Percentiles rank a stretch among this genome's conserved stretches.
Evolutionary conservation across 345 rosid genomes (phyloP).

Genomic region (Corymbia maculata): DNA sequence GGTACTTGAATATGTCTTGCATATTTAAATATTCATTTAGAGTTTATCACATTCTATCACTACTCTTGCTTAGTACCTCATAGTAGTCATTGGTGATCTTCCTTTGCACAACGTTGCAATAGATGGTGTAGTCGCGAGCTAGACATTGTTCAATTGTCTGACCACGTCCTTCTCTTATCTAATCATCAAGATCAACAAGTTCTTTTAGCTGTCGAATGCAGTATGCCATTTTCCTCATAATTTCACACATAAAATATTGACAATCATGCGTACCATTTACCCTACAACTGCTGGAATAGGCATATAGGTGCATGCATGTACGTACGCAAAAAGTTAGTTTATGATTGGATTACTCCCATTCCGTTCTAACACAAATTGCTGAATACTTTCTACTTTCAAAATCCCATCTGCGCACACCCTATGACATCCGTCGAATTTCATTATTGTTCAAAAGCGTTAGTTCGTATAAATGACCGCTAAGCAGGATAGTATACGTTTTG

Average conservation of each 20-base stretch:
- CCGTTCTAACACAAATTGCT: neutral
- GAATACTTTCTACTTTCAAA: neutral
- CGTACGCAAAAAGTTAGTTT: neutral
- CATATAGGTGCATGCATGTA: neutral
- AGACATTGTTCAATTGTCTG: conserved; percentile 3
- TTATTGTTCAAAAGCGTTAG: neutral
- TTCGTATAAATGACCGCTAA: neutral
- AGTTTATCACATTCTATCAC: neutral
- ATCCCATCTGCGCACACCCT: neutral
- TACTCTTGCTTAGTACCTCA: conserved; percentile 1
- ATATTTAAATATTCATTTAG: neutral
- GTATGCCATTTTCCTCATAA: neutral
- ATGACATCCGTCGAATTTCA: neutral
- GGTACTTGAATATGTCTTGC: neutral
- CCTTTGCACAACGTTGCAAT: neutral
- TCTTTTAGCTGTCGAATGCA: neutral
- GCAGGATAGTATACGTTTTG: neutral
- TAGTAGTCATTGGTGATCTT: neutral
- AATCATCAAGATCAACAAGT: neutral
- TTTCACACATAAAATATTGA: neutral
- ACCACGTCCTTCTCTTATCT: neutral
- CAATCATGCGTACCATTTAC: neutral
- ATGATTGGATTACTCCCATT: neutral
- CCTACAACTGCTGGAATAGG: neutral
- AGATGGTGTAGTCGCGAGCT: conserved; percentile 1